Evolutionary conservation across 2,329 filamentous ascomycete genomes (phyloP), one percentile per base, ranked within the genome.

Genomic region (Coleophoma crateriformis): DNA sequence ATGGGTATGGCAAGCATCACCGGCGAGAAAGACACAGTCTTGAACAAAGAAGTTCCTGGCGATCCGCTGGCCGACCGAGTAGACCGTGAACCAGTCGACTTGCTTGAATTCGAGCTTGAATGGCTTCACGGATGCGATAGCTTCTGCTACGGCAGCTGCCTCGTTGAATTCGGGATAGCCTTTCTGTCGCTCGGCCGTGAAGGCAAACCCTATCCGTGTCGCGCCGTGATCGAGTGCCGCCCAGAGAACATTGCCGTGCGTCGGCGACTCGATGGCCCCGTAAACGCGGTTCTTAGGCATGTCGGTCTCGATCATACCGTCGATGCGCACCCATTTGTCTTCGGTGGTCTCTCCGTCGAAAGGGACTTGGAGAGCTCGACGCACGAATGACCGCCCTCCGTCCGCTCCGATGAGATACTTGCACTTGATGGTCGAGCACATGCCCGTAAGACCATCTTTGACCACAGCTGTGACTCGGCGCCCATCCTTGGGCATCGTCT

Each of bases 1-100:
- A 57, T 84, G 81, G 0, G 80, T 81, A 53, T 82, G 78, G 50
- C 75, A 78, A 17, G 77, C 76, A 58, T 82, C 78, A 0, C 78
- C 78, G 0, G 74, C 75, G 11, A 81, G 63, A 54, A 81, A 80
- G 5, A 81, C 69, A n/a, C 74, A 73, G 46, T 74, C 63, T n/a
- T 76, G 68, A 37, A 75, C 71, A 54, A 80, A 75, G 63, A 85
- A 85, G 32, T 71, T 68, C 34, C 77, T 72, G 0, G 81, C 82
- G 17, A 84, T 71, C 13, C 80, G 72, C 62, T 83, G 80, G 2
- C 78, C 78, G 33, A 82, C 78, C 10, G 70, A 67, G 52, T 81
- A 81, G 11, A 77, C 73, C 2, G 75, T 80, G 72, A 78, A 84
- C 80, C 80, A 84, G 61, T 76, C 49, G 4, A 71, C 61, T 39